phyloP scores from a whole-genome alignment of 192 early-diverging fungal species.

The Powellomyces hirtus region DNA sequence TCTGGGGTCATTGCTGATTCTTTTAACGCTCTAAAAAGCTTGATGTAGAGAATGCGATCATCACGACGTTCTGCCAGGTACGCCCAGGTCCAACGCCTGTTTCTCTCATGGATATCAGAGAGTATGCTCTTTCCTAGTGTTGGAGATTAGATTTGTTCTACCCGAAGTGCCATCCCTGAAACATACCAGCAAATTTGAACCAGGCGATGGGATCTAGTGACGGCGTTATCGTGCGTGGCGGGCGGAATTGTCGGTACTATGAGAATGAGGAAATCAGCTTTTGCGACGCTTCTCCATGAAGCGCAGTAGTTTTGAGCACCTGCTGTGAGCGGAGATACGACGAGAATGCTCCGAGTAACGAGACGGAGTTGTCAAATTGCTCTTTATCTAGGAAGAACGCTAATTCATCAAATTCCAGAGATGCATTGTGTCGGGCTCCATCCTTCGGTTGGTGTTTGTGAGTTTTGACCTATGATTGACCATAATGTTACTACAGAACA shows the following conservation, averaged over 20 bases:
- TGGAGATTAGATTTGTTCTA: background rate
- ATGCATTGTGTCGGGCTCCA: slow-evolving; percentile 19
- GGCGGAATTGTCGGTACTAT: slow-evolving; percentile 76
- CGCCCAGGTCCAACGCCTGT: slow-evolving; percentile 81
- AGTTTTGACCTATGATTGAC: slow-evolving; percentile 10
- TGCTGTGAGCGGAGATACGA: slow-evolving; percentile 73
- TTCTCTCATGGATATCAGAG: slow-evolving; percentile 83
- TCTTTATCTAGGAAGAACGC: slow-evolving; percentile 88
- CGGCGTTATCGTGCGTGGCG: slow-evolving; percentile 77
- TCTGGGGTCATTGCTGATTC: slow-evolving; percentile 36
- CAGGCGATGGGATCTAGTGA: slow-evolving; percentile 80
- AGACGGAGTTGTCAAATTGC: slow-evolving; percentile 80
- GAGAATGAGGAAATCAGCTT: background rate
- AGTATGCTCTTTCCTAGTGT: slow-evolving; percentile 63
- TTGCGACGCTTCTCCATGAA: background rate
- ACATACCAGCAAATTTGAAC: slow-evolving; percentile 60
- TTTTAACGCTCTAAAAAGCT: slow-evolving; percentile 66
- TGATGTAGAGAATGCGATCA: slow-evolving; percentile 73
- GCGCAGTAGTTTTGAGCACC: slow-evolving; percentile 26
- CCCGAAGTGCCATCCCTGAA: background rate
- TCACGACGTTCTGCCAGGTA: slow-evolving; percentile 79
- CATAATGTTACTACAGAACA: no score
- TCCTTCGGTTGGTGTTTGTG: slow-evolving; percentile 13
- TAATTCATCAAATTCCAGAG: slow-evolving; percentile 78
- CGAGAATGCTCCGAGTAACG: slow-evolving; percentile 81